A percentile compares a stretch with the other conserved stretches of the same genome.
Evolutionary conservation across 1,284 basidiomycete species (phyloP).

Genomic region (Ceratobasidium sp.): DNA sequence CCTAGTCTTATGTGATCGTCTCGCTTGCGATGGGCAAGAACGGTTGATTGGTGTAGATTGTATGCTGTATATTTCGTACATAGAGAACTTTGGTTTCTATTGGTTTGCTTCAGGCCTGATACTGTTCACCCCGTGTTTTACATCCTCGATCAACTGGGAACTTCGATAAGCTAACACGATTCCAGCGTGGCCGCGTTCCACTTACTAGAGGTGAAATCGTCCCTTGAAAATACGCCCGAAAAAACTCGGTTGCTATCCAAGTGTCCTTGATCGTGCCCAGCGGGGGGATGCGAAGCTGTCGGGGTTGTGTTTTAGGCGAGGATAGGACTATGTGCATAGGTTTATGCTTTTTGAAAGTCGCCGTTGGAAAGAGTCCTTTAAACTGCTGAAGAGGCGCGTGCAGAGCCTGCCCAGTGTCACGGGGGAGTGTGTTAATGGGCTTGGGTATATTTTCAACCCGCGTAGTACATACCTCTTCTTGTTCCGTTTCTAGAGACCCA

Average conservation of each 20-base stretch:
- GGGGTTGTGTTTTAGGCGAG: conserved; percentile 61
- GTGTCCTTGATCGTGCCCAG: conserved; percentile 74
- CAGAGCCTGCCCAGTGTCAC: conserved; percentile 54
- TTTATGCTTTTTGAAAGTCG: conserved; percentile 69
- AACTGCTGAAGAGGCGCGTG: conserved; percentile 75
- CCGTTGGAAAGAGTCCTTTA: conserved; percentile 78
- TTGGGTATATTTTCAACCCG: neutral
- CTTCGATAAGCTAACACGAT: neutral
- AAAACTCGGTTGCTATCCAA: conserved; percentile 78
- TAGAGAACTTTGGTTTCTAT: conserved; percentile 1
- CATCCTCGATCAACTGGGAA: conserved; percentile 29
- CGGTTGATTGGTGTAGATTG: conserved; percentile 1
- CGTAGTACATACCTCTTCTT: conserved; percentile 54
- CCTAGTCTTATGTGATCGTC: conserved; percentile 63
- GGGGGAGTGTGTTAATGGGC: neutral
- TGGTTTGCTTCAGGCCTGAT: conserved; percentile 2
- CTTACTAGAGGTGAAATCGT: conserved; percentile 76
- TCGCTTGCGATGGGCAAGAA: conserved; percentile 54
- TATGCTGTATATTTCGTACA: conserved; percentile 2
- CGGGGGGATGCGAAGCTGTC: conserved; percentile 74
- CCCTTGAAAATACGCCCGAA: conserved; percentile 78
- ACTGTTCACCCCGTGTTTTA: conserved; percentile 28
- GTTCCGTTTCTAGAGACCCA: conserved; percentile 66
- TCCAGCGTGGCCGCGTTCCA: conserved; percentile 13
- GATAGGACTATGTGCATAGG: conserved; percentile 75